These are phyloP conservation scores for Iris macrosiphon DNA, from an alignment of 106 monocot species.

Conservation along the genomic window DNA sequence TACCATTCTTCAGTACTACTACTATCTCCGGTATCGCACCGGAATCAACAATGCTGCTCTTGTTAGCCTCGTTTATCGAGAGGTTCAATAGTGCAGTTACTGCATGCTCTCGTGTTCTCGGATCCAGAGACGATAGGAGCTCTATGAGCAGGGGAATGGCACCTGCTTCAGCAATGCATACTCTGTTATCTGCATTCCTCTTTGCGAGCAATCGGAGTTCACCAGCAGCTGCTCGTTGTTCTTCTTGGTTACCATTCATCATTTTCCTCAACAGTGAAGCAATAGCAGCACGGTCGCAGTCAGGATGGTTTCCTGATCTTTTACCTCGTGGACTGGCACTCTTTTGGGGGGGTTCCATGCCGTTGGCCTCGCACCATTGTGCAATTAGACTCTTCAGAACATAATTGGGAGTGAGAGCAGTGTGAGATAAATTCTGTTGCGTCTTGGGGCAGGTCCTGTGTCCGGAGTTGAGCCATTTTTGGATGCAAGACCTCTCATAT, in stretches of 20 bases:
- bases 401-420: constrained; percentile 68
- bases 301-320: constrained; percentile 23
- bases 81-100: constrained; percentile 77
- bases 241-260: constrained; percentile 30
- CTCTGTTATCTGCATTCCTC: constrained; percentile 63
- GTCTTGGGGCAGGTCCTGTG: constrained; percentile 78
- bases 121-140: constrained; percentile 43
- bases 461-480: constrained; percentile 75
- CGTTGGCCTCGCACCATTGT: constrained; percentile 81
- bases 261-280: constrained; percentile 33
- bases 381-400: constrained; percentile 67
- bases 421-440: constrained; percentile 53
- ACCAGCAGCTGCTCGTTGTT: constrained; percentile 63
- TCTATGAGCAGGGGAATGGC: constrained; percentile 60
- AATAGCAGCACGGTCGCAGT: constrained; percentile 37
- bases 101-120: constrained; percentile 71
- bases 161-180: constrained; percentile 67
- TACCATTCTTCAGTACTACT: constrained; percentile 51
- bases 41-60: constrained; percentile 37
- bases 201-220: constrained; percentile 73
- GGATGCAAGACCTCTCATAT: constrained; percentile 76
- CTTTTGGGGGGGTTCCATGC: constrained; percentile 49
- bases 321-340: constrained; percentile 19
- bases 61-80: constrained; percentile 70
- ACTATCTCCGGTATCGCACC: constrained; percentile 57